A percentile compares a stretch with the other conserved stretches of the same genome.
Conservation (phyloP, 2,329 filamentous ascomycete genomes). For the Talaromyces albobiverticillius region DNA sequence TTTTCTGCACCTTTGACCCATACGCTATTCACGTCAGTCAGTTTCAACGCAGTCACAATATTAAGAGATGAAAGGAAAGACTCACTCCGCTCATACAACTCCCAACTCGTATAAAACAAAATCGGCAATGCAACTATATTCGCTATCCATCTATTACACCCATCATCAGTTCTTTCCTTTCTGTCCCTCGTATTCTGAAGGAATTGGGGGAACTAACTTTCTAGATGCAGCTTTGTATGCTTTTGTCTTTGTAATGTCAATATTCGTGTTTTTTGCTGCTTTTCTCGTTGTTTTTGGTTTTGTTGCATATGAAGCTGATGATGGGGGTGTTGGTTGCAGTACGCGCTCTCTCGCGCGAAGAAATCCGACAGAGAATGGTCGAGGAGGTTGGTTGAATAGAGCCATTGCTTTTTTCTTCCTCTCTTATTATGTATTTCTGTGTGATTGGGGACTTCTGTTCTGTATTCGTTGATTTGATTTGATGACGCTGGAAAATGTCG, state of each 20-base stretch:
- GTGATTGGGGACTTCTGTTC: no score
- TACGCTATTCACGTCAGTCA: slow-evolving; percentile 9
- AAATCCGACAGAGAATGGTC: background rate
- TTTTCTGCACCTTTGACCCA: slow-evolving; percentile 13
- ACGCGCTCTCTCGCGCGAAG: no score
- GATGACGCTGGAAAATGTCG: background rate
- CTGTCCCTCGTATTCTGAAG: background rate
- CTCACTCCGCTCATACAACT: slow-evolving; percentile 25
- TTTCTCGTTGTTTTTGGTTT: background rate
- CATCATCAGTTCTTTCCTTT: background rate
- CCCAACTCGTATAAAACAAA: slow-evolving; percentile 25
- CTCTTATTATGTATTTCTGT: background rate
- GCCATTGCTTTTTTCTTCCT: background rate
- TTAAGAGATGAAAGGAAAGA: background rate
- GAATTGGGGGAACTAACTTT: slow-evolving; percentile 24
- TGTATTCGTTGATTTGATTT: no score
- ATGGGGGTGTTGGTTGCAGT: no score
- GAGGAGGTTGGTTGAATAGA: background rate
- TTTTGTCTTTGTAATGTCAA: slow-evolving; percentile 40
- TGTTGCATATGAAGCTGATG: background rate
- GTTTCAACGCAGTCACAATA: background rate
- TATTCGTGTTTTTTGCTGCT: background rate
- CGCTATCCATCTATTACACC: slow-evolving; percentile 22
- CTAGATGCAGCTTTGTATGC: slow-evolving; percentile 39
- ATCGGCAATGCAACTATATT: slow-evolving; percentile 27